Base-by-base conservation (phyloP, 306 rosid species). In the Lupinus albus region DNA sequence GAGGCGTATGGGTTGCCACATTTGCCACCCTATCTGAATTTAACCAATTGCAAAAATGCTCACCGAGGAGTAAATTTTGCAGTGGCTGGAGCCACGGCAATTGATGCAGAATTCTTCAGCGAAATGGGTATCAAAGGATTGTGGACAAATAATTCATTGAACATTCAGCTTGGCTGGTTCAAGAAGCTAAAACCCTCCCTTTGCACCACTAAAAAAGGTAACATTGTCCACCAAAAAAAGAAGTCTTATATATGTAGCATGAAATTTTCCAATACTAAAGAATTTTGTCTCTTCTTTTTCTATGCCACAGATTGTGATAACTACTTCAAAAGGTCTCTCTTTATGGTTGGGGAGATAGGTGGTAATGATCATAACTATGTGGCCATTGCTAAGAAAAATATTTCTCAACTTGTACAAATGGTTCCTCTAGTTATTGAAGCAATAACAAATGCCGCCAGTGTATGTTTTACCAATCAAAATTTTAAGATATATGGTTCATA, bases 341-440 rank as follows among this genome's bases (percentile, higher is more conserved):
- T 89, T 73, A 16, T 89, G 17, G 86, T 87, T 46, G 91, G 96
- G 17, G 96, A 87, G 81, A 89, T 89, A 0, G 96, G 96, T 44
- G 96, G 96, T 11, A 89, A 89, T 63, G 93, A 89, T 69, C 85
- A 85, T 51, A 89, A 87, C 39, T 89, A 79, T 33, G 83, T 83
- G 3, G 79, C 78, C 21, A 63, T 78, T 71, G 56, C 57, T 33
- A 79, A 85, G 73, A 83, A 76, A 54, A 79, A 73, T 46, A 49
- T 84, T 12, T 53, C 69, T 46, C 76, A 85, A 52, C 83, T 85
- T 73, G 44, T 38, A 68, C 70, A 84, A 0, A 58, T 7, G 0
- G 89, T 89, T 21, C 83, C 87, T 38, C 17, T 42, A 2, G 87
- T 83, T 4, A 68, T 89, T 57, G 80, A 45, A 55, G 81, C 86